Conservation (phyloP, 1,139 yeast genomes). For the Suhomyces wounanorum region DNA sequence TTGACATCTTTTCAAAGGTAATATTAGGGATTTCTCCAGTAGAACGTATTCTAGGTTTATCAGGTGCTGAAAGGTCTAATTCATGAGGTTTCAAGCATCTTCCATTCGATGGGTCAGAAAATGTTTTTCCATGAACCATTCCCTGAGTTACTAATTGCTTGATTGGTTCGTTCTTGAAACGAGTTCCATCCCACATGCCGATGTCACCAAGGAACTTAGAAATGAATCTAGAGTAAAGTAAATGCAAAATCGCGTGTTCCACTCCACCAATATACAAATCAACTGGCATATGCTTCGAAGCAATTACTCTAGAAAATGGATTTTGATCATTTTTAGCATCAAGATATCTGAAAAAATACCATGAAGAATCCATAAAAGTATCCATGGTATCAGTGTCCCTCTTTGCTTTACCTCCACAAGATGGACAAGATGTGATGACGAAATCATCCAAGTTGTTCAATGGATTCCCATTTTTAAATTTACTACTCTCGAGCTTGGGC, state of each 20-base stretch:
- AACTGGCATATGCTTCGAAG: conserved; percentile 68
- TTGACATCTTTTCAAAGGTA: conserved; percentile 90
- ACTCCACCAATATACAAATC: conserved; percentile 93
- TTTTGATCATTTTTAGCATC: conserved; percentile 62
- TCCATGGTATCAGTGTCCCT: conserved; percentile 99
- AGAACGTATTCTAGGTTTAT: conserved; percentile 46
- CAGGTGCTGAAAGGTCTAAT: conserved; percentile 43
- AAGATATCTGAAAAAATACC: conserved; percentile 87
- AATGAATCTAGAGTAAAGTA: conserved; percentile 81
- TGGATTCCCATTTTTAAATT: conserved; percentile 67
- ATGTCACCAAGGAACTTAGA: conserved; percentile 71
- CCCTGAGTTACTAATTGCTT: conserved; percentile 85
- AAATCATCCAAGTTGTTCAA: conserved; percentile 69
- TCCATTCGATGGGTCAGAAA: conserved; percentile 68
- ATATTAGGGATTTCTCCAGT: conserved; percentile 56
- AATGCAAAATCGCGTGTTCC: conserved; percentile 92
- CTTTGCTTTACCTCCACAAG: conserved; percentile 71
- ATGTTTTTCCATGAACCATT: conserved; percentile 95
- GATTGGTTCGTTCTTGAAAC: conserved; percentile 73
- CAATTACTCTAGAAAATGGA: conserved; percentile 58
- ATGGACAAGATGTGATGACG: conserved; percentile 75
- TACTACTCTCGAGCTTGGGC: conserved; percentile 52
- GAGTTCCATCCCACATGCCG: conserved; percentile 51
- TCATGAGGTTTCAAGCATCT: conserved; percentile 80
- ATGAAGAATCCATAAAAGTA: conserved; percentile 95